Evolutionary conservation across 2,329 filamentous ascomycete genomes (phyloP).

Genomic region (Botryosphaeria dothidea): DNA sequence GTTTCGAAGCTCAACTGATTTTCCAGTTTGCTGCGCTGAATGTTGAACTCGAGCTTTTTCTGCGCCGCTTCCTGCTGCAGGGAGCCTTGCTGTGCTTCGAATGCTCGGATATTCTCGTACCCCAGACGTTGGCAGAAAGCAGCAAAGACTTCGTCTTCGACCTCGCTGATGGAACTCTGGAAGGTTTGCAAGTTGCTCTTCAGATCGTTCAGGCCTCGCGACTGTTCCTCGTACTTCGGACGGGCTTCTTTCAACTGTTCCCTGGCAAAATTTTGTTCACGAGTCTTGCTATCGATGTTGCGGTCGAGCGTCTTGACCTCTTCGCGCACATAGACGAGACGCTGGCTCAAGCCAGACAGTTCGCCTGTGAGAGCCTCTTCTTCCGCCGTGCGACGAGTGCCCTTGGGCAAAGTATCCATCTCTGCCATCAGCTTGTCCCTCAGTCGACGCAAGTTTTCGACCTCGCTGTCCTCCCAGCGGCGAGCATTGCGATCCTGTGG

Average conservation of each 20-base stretch:
- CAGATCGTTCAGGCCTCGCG: conserved; percentile 65
- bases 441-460: conserved; percentile 78
- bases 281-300: conserved; percentile 81
- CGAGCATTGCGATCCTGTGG: conserved; percentile 72
- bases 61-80: conserved; percentile 87
- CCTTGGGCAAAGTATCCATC: conserved; percentile 76
- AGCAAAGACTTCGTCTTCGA: conserved; percentile 86
- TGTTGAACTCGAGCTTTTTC: conserved; percentile 82
- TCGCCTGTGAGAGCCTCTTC: conserved; percentile 83
- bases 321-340: conserved; percentile 68
- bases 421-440: conserved; percentile 76
- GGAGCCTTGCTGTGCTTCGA: conserved; percentile 89
- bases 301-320: conserved; percentile 78
- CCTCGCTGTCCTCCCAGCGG: conserved; percentile 85
- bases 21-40: conserved; percentile 67
- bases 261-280: conserved; percentile 73
- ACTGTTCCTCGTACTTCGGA: conserved; percentile 76
- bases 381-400: conserved; percentile 70
- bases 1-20: conserved; percentile 66
- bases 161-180: conserved; percentile 68
- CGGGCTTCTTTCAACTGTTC: conserved; percentile 73
- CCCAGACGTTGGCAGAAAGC: conserved; percentile 84
- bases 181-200: conserved; percentile 57
- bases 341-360: conserved; percentile 75
- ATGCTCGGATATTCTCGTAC: conserved; percentile 86